Evolutionary conservation across 306 rosid genomes (phyloP), one percentile per base, ranked within the genome.

Genomic region (Pterocarpus santalinus): DNA sequence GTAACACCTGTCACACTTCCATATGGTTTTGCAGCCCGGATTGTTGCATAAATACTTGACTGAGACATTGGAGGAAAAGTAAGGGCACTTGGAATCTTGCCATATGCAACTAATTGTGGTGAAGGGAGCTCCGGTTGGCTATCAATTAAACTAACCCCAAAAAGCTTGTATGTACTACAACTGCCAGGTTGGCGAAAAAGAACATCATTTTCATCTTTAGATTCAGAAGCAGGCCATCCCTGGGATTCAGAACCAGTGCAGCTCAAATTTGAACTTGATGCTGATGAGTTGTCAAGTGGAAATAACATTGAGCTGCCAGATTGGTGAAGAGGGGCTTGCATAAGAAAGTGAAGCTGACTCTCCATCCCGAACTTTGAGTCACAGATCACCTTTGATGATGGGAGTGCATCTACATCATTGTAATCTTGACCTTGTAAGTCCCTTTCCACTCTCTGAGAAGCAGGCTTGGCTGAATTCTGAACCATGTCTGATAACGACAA

Each of bases 101-200:
- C 75, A 34, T 58, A 78, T 80, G 57, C 79, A 80, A 81, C 81
- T 78, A 81, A 79, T 88, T 90, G 90, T 69, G 58, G 90, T 85
- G 94, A 92, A 90, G 97, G 94, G 91, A 90, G 94, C 90, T 92
- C 94, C 82, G 84, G 75, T 65, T 78, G 77, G 53, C 44, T 47
- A 16, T 82, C 69, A 79, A 17, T 67, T 66, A 92, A 72, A 73
- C 69, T 80, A 77, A 92, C 72, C 35, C 97, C 97, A 65, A 92
- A 92, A 33, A 92, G 87, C 83, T 57, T 86, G 82, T 2, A 83
- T 66, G 41, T 80, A 38, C 55, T 38, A 38, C 28, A 7, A 62
- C 75, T 71, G 61, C 74, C 78, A n/a, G 80, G 85, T 55, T 63
- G 88, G 78, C 80, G 73, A 57, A 78, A 35, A 28, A 72, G 86